These are phyloP conservation scores for Ogataea populi-albae DNA, from an alignment of 805 yeast species.

Conservation along the genomic window DNA sequence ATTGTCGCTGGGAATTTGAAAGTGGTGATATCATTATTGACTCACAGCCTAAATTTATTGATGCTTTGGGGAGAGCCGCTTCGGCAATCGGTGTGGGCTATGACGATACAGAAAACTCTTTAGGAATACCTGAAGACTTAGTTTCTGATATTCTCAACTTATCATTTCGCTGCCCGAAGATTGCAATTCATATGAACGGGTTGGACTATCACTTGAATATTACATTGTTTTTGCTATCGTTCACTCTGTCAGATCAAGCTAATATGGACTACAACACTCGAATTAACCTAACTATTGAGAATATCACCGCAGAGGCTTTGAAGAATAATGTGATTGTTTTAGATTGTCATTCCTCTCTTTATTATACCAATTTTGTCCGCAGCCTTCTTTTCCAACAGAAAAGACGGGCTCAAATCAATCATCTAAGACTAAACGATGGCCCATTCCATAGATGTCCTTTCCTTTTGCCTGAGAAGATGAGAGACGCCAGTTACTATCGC, in stretches of 20 bases:
- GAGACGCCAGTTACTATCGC: constrained; percentile 46
- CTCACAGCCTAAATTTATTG: constrained; percentile 45
- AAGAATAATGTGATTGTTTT: constrained; percentile 29
- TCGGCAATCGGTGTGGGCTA: constrained; percentile 59
- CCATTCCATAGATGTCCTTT: constrained; percentile 82
- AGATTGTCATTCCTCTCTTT: constrained; percentile 54
- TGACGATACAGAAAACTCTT: constrained; percentile 71
- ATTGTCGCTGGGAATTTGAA: constrained; percentile 85
- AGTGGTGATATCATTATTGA: constrained; percentile 57
- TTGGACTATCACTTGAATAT: constrained; percentile 26
- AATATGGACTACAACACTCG: constrained; percentile 61
- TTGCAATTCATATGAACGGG: constrained; percentile 43
- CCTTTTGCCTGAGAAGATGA: constrained; percentile 50
- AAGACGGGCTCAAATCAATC: constrained; percentile 56
- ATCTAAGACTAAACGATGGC: constrained; percentile 69
- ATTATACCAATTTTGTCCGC: constrained; percentile 57
- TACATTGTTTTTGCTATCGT: constrained; percentile 24
- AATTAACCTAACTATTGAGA: constrained; percentile 48
- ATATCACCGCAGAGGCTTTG: constrained; percentile 33
- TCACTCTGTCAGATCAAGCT: constrained; percentile 66
- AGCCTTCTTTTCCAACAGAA: constrained; percentile 46
- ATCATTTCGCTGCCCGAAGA: constrained; percentile 48
- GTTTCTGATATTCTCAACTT: constrained; percentile 70
- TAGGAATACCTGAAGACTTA: constrained; percentile 52
- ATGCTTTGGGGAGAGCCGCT: constrained; percentile 41